Percentiles rank a stretch among this genome's conserved stretches.
Evolutionary conservation across 129 eudicot species (phyloP).

Genomic region (Cynara cardunculus): DNA sequence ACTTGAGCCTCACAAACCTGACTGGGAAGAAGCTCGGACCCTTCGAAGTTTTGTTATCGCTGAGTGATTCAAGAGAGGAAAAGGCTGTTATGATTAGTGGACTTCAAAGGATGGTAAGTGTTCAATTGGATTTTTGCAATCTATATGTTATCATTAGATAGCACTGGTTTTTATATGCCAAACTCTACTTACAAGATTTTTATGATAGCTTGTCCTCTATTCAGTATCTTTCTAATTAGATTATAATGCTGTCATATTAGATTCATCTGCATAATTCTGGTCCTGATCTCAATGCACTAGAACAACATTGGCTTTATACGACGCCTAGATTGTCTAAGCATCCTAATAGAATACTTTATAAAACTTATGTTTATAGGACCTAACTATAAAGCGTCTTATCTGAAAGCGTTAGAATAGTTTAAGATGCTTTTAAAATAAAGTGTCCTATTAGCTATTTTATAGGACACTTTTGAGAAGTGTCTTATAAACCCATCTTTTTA

Average conservation of each 20-base stretch:
- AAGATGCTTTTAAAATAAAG: too few species aligned
- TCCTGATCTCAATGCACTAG: neutral
- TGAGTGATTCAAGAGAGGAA: constrained; percentile 63
- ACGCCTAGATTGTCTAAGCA: too few species aligned
- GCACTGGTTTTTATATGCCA: neutral
- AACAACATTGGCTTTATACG: too few species aligned
- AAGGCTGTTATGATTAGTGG: constrained; percentile 86
- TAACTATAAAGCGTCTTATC: too few species aligned
- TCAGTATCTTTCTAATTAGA: neutral
- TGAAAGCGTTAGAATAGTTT: too few species aligned
- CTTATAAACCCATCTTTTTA: too few species aligned
- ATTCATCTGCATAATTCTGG: neutral
- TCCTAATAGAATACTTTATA: too few species aligned
- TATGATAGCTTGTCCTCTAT: neutral
- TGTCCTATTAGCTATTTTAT: too few species aligned
- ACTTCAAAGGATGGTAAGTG: constrained; percentile 70
- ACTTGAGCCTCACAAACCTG: constrained; percentile 66
- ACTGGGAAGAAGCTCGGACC: constrained; percentile 79
- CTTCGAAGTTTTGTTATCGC: constrained; percentile 71
- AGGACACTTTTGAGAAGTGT: too few species aligned
- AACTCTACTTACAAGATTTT: neutral
- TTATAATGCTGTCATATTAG: neutral
- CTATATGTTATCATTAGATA: neutral
- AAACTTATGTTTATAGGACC: too few species aligned
- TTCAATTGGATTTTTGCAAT: neutral